Evolutionary conservation across 768 basidiomycete genomes (phyloP).

Genomic region (Calocera viscosa): DNA sequence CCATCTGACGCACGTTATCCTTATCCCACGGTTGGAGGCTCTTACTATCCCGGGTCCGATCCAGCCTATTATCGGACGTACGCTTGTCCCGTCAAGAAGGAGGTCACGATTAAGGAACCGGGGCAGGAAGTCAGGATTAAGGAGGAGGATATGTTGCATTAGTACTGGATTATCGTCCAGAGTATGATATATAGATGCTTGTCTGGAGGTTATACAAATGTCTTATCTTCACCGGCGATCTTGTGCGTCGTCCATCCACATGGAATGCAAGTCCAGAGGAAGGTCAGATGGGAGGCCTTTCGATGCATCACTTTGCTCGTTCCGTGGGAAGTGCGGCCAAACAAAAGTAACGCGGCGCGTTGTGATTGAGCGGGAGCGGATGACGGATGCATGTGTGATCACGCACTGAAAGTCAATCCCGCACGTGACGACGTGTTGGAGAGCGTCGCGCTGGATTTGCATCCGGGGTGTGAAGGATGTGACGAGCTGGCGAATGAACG

Average conservation of each 20-base stretch:
- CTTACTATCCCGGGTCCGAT: no score
- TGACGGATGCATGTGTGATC: constrained; percentile 7
- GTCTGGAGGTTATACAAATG: no score
- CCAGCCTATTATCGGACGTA: no score
- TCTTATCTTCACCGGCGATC: no score
- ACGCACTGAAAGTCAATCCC: background rate
- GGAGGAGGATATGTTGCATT: background rate
- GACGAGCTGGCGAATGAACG: constrained; percentile 5
- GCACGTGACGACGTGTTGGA: constrained; percentile 3
- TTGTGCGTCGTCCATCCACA: background rate
- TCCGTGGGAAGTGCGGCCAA: background rate
- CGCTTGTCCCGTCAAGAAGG: background rate
- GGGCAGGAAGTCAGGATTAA: background rate
- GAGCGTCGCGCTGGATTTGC: background rate
- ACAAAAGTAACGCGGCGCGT: background rate
- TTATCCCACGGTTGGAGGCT: no score
- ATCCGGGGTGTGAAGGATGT: background rate
- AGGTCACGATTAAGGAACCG: background rate
- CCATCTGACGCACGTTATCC: no score
- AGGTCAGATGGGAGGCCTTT: no score
- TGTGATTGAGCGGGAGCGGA: background rate
- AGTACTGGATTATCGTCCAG: background rate
- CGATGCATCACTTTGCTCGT: no score
- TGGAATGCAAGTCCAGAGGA: background rate
- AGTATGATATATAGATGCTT: no score